phyloP scores from a whole-genome alignment of 768 basidiomycete genomes.

The Harrya chromipes region DNA sequence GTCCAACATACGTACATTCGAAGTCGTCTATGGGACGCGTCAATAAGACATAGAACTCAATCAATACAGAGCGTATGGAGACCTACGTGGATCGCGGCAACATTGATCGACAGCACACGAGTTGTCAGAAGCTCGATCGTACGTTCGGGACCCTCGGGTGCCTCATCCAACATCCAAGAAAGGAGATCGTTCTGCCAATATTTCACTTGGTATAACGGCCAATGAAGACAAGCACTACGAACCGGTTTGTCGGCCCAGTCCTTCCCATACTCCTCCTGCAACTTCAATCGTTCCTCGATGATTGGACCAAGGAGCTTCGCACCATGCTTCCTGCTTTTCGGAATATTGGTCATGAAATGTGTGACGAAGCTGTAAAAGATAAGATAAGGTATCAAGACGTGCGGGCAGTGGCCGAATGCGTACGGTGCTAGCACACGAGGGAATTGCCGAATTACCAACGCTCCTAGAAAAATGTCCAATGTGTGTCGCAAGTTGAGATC shows the following conservation, averaged over 20 bases:
- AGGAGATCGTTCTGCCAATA: constrained; percentile 29
- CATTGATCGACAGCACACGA: constrained; percentile 7
- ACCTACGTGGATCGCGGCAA: constrained; percentile 23
- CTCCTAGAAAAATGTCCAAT: constrained; percentile 18
- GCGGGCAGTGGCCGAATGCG: not conserved
- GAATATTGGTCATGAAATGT: too few species aligned
- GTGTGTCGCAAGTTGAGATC: too few species aligned
- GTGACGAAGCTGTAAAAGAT: too few species aligned
- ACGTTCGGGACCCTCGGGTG: constrained; percentile 7
- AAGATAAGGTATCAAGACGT: too few species aligned
- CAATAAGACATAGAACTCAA: too few species aligned
- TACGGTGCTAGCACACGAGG: constrained; percentile 35
- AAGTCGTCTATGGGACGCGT: too few species aligned
- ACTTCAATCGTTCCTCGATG: constrained; percentile 24
- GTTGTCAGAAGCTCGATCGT: constrained; percentile 19
- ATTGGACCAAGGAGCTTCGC: not conserved
- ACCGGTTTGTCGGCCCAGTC: constrained; percentile 33
- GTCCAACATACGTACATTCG: too few species aligned
- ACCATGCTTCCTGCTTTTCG: too few species aligned
- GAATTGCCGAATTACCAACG: constrained; percentile 29
- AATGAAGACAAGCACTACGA: not conserved
- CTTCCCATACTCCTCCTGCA: constrained; percentile 21
- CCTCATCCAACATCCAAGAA: constrained; percentile 30
- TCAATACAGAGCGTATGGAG: not conserved
- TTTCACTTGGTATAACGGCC: not conserved